phyloP scores from a whole-genome alignment of 306 rosid species.

The Citrullus mucosospermus region DNA sequence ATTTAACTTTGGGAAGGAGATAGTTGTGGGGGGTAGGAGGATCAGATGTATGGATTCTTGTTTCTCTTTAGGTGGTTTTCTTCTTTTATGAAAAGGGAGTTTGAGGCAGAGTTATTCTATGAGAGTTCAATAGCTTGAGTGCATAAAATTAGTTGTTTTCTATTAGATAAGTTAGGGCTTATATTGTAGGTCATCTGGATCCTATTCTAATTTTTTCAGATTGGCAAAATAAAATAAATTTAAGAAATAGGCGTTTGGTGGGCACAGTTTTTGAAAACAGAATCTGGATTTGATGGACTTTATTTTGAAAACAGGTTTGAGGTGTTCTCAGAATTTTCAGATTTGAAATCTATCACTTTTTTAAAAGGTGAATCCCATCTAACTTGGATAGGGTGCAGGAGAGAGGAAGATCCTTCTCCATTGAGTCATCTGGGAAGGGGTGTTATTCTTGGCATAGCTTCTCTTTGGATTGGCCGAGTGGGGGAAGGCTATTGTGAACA shows the following conservation, averaged over 20 bases:
- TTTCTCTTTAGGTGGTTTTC: background rate
- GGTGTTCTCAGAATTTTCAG: background rate
- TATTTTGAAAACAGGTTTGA: background rate
- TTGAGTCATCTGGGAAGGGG: background rate
- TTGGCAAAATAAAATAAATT: background rate
- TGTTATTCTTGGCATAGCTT: slow-evolving; percentile 5
- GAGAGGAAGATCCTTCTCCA: background rate
- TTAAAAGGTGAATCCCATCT: too few relatives aligned
- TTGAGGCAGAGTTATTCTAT: background rate
- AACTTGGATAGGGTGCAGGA: background rate
- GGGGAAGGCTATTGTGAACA: too few relatives aligned
- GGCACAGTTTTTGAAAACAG: background rate
- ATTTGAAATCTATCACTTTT: background rate
- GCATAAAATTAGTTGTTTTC: background rate
- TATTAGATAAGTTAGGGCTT: background rate
- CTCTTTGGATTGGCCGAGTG: background rate
- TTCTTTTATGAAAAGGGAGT: background rate
- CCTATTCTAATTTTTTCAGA: background rate
- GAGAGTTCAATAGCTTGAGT: background rate
- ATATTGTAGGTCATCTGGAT: background rate
- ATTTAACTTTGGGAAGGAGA: background rate
- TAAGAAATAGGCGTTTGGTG: background rate
- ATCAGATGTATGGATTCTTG: background rate
- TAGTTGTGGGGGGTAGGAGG: background rate
- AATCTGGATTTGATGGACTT: background rate